A percentile compares a stretch with the other conserved stretches of the same genome.
These are phyloP conservation scores for Rhodotorula sp. DNA, from an alignment of 1,284 basidiomycete species.

Conservation along the genomic window DNA sequence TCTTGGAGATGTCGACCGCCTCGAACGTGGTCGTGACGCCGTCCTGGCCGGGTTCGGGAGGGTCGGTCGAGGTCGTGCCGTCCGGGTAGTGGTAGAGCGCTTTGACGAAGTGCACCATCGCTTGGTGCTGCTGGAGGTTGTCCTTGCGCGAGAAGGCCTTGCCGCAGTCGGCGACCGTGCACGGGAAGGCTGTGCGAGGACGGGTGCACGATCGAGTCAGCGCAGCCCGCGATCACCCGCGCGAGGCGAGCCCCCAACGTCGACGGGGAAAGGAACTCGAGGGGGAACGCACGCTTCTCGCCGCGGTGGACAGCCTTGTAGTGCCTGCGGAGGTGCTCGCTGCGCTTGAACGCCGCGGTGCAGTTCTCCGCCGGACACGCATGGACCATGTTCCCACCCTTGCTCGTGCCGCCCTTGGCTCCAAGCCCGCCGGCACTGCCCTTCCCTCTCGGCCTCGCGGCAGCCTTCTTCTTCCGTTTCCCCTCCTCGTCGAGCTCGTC, in stretches of 20 bases:
- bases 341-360: constrained; percentile 39
- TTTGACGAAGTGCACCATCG: constrained; percentile 25
- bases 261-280: no score
- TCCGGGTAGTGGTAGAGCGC: constrained; percentile 24
- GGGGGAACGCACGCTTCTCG: constrained; percentile 36
- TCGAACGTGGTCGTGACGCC: constrained; percentile 15
- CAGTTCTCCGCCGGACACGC: constrained; percentile 36
- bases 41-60: constrained; percentile 10
- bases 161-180: constrained; percentile 24
- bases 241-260: no score
- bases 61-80: constrained; percentile 16
- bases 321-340: constrained; percentile 39
- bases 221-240: no score
- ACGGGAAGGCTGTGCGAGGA: constrained; percentile 27
- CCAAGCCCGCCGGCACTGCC: background rate
- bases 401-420: constrained; percentile 5
- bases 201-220: no score
- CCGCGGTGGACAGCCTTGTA: constrained; percentile 37
- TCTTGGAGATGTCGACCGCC: constrained; percentile 15
- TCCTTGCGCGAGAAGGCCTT: constrained; percentile 40
- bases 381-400: constrained; percentile 28
- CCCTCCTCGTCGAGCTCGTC: constrained; percentile 3
- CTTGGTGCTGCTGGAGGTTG: constrained; percentile 40
- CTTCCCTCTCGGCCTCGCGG: background rate
- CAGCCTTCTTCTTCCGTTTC: background rate